phyloP scores from a whole-genome alignment of 768 basidiomycete species.

The Leccinum sublutescens region DNA sequence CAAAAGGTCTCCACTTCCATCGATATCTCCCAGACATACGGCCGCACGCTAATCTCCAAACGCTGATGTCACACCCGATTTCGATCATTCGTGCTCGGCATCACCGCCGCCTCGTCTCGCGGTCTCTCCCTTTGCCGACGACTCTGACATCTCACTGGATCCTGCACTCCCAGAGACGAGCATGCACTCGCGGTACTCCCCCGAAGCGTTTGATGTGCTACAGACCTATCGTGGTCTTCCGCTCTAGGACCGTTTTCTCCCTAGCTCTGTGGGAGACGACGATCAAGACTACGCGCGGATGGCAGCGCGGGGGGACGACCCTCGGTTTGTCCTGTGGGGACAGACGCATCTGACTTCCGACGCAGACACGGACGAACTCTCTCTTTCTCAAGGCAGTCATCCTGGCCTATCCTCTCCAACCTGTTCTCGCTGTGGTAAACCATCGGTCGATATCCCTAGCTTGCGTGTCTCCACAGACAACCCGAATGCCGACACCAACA shows the following conservation, averaged over 20 bases:
- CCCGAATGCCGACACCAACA: too few relatives aligned
- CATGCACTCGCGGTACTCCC: slow-evolving; percentile 63
- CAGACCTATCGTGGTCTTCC: slow-evolving; percentile 80
- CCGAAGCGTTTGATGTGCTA: slow-evolving; percentile 76
- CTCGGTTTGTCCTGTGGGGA: slow-evolving; percentile 91
- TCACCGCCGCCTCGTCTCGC: slow-evolving; percentile 23
- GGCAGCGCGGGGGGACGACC: slow-evolving; percentile 55
- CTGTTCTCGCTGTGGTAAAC: too few relatives aligned
- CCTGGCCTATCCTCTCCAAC: too few relatives aligned
- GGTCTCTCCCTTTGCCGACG: slow-evolving; percentile 28
- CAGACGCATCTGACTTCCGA: slow-evolving; percentile 40
- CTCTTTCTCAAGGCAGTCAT: too few relatives aligned
- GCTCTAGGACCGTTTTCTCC: slow-evolving; percentile 61
- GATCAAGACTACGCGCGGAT: slow-evolving; percentile 16
- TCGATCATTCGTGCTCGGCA: slow-evolving; percentile 7
- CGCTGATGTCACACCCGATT: background rate
- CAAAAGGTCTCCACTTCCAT: slow-evolving; percentile 33
- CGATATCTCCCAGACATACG: slow-evolving; percentile 37
- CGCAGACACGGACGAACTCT: slow-evolving; percentile 32
- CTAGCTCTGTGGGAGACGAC: slow-evolving; percentile 57
- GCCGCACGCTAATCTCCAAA: slow-evolving; percentile 31
- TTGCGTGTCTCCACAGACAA: too few relatives aligned
- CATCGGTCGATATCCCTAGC: too few relatives aligned
- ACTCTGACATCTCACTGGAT: slow-evolving; percentile 30
- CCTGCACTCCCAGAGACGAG: slow-evolving; percentile 41